Conservation (phyloP, 768 basidiomycete species). For the Tylopilus rubrobrunneus region DNA sequence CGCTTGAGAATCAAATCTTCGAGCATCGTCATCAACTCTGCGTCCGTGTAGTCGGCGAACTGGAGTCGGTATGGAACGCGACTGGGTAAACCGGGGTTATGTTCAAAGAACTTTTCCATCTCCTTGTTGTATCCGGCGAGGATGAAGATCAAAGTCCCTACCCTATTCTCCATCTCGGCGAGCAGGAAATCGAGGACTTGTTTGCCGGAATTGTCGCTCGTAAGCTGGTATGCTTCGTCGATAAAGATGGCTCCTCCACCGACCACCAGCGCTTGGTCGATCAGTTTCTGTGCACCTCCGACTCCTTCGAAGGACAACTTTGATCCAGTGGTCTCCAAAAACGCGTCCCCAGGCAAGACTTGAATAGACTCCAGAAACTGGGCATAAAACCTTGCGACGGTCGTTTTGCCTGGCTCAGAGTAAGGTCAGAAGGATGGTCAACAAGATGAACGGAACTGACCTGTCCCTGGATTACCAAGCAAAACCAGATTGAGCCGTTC, state of each 20-base stretch:
- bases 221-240: constrained; percentile 71
- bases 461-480: constrained; percentile 71
- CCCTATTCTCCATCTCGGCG: constrained; percentile 71
- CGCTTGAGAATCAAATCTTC: constrained; percentile 43
- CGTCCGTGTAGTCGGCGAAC: constrained; percentile 59
- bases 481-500: constrained; percentile 61
- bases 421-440: not conserved
- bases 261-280: constrained; percentile 42
- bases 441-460: constrained; percentile 50
- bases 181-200: constrained; percentile 67
- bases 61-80: constrained; percentile 61
- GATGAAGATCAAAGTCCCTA: constrained; percentile 63
- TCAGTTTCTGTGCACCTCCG: constrained; percentile 16
- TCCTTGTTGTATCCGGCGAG: constrained; percentile 67
- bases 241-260: constrained; percentile 68
- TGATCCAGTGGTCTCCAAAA: constrained; percentile 63
- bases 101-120: constrained; percentile 77
- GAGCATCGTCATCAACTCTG: constrained; percentile 54
- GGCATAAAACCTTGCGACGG: constrained; percentile 52
- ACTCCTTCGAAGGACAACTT: constrained; percentile 57
- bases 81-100: constrained; percentile 65
- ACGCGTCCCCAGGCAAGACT: constrained; percentile 49
- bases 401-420: constrained; percentile 11
- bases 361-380: constrained; percentile 55
- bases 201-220: constrained; percentile 42